These are phyloP conservation scores for Microbotryum scabiosae DNA, from an alignment of 1,284 basidiomycete species.

Conservation along the genomic window DNA sequence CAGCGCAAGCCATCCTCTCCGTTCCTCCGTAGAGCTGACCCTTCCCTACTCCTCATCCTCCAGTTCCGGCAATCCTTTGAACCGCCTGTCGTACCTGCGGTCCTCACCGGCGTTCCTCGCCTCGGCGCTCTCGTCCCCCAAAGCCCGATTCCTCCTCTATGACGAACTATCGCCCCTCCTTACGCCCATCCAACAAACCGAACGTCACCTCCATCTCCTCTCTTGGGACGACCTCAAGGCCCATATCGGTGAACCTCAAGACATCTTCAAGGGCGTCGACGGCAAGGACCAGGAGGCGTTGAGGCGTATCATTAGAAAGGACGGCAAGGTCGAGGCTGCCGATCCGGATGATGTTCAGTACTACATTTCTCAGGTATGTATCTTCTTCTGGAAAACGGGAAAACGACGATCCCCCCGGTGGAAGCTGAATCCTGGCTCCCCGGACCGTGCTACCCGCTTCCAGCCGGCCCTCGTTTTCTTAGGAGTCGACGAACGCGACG, in stretches of 20 bases:
- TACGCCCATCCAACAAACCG: constrained; percentile 8
- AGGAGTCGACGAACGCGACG: constrained; percentile 63
- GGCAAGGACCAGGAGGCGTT: constrained; percentile 27
- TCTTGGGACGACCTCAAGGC: constrained; percentile 36
- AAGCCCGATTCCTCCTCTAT: constrained; percentile 37
- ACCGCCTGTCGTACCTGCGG: constrained; percentile 28
- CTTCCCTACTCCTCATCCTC: background rate
- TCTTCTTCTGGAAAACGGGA: background rate
- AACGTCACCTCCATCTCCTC: constrained; percentile 31
- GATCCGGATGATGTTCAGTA: background rate
- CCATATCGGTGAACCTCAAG: constrained; percentile 10
- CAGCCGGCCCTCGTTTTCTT: constrained; percentile 53
- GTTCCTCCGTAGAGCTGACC: background rate
- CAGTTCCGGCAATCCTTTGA: constrained; percentile 27
- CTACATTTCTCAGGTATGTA: background rate
- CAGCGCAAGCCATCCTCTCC: too few species aligned
- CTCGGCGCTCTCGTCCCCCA: constrained; percentile 33
- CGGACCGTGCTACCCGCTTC: background rate
- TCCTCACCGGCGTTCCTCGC: constrained; percentile 36
- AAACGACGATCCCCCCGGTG: background rate
- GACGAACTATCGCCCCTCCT: constrained; percentile 38
- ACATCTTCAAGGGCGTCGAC: constrained; percentile 36
- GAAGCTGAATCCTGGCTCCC: too few species aligned
- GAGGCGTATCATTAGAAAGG: too few species aligned
- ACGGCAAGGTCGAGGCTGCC: too few species aligned